Evolutionary conservation across 768 basidiomycete genomes (phyloP).

Genomic region (Amanita subjunquillea): DNA sequence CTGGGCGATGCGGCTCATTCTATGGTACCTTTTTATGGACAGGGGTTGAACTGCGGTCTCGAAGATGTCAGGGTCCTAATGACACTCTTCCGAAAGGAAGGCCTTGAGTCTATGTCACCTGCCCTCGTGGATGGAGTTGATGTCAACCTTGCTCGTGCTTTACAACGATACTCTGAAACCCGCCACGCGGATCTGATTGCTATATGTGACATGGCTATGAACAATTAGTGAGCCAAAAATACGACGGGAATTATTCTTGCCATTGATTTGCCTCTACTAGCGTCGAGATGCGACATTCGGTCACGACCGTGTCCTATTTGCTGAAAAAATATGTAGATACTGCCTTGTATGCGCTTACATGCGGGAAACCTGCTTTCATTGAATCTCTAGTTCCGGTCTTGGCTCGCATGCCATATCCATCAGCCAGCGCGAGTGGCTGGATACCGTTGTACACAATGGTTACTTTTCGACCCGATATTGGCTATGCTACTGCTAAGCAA

Average conservation of each 20-base stretch:
- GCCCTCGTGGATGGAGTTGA: slow-evolving; percentile 36
- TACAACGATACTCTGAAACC: slow-evolving; percentile 70
- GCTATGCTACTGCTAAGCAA: slow-evolving; percentile 71
- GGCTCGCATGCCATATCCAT: slow-evolving; percentile 46
- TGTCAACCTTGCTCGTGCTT: slow-evolving; percentile 49
- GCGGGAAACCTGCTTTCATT: slow-evolving; percentile 34
- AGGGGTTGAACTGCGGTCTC: slow-evolving; percentile 95
- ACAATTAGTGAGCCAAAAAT: slow-evolving; percentile 75
- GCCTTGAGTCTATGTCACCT: slow-evolving; percentile 15
- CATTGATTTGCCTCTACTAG: slow-evolving; percentile 31
- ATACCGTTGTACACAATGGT: slow-evolving; percentile 95
- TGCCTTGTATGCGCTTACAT: slow-evolving; percentile 54
- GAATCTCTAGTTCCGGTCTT: slow-evolving; percentile 35
- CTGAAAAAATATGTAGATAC: slow-evolving; percentile 77
- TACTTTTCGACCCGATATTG: slow-evolving; percentile 93
- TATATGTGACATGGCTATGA: slow-evolving; percentile 88
- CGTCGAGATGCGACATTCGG: slow-evolving; percentile 90
- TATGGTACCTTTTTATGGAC: slow-evolving; percentile 98
- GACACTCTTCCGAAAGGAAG: slow-evolving; percentile 60
- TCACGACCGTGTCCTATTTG: slow-evolving; percentile 71
- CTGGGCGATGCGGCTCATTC: slow-evolving; percentile 94
- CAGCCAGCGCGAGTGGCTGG: slow-evolving; percentile 64
- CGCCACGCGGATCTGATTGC: slow-evolving; percentile 85
- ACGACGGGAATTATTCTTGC: slow-evolving; percentile 7
- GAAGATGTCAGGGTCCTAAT: slow-evolving; percentile 93